Evolutionary conservation across 2,329 filamentous ascomycete species (phyloP), one percentile per base, ranked within the genome.

Genomic region (Aspergillus sp.): DNA sequence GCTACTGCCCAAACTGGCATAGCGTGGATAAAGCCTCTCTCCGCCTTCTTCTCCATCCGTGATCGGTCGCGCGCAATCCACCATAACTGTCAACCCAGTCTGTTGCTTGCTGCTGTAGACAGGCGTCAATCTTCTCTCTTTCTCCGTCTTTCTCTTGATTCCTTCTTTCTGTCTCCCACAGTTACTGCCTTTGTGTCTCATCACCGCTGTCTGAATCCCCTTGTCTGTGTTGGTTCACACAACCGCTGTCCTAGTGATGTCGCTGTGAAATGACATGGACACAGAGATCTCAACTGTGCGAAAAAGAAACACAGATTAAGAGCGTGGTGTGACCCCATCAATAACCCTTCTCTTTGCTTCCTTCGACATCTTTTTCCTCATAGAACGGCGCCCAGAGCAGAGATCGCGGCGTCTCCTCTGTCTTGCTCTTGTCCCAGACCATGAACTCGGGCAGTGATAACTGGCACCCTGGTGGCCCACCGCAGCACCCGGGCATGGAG

Each of bases 401-500:
- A 30, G 26, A 30, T 11, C 26, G 26, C 8, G 26, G 26, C 26
- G 24, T 30, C 22, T 36, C 10, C 17, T 50, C 49, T 40, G 48
- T 38, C 20, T 36, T 41, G 30, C 22, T 32, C 16, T 48, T 35
- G 10, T 8, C 35, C 7, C 36, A 57, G 52, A 67, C 52, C 54
- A 75, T 75, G 72, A 75, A 75, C 59, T 64, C 72, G 60, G 72
- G 70, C 56, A 73, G 69, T 59, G 72, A 74, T 68, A 70, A 65
- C 53, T 75, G 72, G 72, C 71, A 74, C 61, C 67, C 68, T 47
- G 68, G 68, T 63, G 70, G 71, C 50, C 69, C 69, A 45, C 72
- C 71, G 54, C 65, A 70, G 54, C 72, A 73, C 63, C 68, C 69
- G 62, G 67, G 68, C 59, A 74, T 71, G 66, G 74, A 71, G 55